Base-by-base conservation (phyloP, 2,329 filamentous ascomycete species). In the Thielaviopsis ethacetica region DNA sequence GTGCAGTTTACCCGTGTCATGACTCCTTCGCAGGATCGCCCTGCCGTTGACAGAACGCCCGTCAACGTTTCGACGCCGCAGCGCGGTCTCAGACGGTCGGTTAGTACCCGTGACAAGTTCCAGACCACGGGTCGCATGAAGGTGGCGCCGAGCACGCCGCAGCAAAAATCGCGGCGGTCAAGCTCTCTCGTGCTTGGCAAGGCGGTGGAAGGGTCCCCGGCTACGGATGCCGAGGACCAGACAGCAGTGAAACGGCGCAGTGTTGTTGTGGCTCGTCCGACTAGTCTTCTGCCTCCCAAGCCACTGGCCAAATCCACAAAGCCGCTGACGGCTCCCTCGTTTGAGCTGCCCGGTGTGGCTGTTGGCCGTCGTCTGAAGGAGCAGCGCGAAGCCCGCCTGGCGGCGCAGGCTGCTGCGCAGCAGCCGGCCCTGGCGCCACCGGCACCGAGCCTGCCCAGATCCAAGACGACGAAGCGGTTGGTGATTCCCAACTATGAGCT, bases 331-430 rank as follows among this genome's bases (percentile, higher is more conserved):
- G 68, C 76, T 9, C 68, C 82, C 1, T 76, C 73, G 0, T 85
- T 83, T 66, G 80, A 84, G 67, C 74, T 85, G 13, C 80, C 81
- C 0, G 81, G 82, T 10, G 82, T 85, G 52, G 79, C 78, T 44
- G 74, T 83, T 10, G 76, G 81, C 49, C 75, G 76, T 15, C 74
- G 76, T 15, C 67, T 83, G 60, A 81, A 76, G 66, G 78, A 82
- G 66, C 75, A 81, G 65, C 76, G 77, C 13, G 80, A 83, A 60
- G 77, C 78, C 52, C 78, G 81, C 27, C 66, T 73, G 41, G 56
- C 63, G 34, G 60, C 60, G 12, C 54, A 62, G 60, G 66, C 65
- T 59, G 70, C 68, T 60, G 63, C 67, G 54, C 65, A 66, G 47
- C 66, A 71, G 44, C 68, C 73, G 57, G 70, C 74, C 2, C 56